Percentiles rank a stretch among this genome's conserved stretches.
Conservation (phyloP, 139 green algal genomes). For the Micractinium conductrix region DNA sequence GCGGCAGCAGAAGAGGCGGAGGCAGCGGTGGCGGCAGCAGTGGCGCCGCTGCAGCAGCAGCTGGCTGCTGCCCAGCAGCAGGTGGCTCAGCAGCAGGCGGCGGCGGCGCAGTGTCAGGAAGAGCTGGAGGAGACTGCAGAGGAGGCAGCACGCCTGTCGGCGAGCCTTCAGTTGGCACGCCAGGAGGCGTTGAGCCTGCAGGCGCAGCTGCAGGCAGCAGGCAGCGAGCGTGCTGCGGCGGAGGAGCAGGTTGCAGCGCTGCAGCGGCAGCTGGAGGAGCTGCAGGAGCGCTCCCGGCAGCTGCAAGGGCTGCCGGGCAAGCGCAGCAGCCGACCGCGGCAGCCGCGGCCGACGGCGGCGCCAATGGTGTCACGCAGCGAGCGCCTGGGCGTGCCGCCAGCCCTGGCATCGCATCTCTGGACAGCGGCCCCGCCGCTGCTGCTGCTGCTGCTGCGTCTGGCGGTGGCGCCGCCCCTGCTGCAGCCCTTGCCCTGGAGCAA, state of each 20-base stretch:
- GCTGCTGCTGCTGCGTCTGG: background rate
- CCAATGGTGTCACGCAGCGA: background rate
- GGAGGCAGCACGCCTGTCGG: background rate
- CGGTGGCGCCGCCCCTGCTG: background rate
- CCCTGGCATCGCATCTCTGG: background rate
- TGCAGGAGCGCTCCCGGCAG: background rate
- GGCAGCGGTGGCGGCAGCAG: background rate
- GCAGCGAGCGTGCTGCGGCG: background rate
- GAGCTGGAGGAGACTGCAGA: slow-evolving; percentile 18
- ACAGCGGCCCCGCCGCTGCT: background rate
- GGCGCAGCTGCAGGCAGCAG: background rate
- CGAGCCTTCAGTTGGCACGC: slow-evolving; percentile 7
- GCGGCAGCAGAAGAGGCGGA: slow-evolving; percentile 1
- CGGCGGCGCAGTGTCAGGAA: background rate
- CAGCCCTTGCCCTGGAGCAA: background rate
- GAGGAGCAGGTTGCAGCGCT: slow-evolving; percentile 3
- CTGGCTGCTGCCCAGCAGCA: slow-evolving; percentile 6
- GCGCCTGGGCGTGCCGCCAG: background rate
- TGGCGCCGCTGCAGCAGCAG: slow-evolving; percentile 29
- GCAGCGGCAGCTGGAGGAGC: background rate
- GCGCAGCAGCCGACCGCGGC: background rate
- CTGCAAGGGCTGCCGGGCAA: background rate
- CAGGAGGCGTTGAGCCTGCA: slow-evolving; percentile 11
- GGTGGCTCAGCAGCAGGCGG: background rate
- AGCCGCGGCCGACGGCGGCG: background rate